A percentile compares a stretch with the other conserved stretches of the same genome.
phyloP scores from a whole-genome alignment of 805 yeast genomes.

The Wickerhamomyces bovis region DNA sequence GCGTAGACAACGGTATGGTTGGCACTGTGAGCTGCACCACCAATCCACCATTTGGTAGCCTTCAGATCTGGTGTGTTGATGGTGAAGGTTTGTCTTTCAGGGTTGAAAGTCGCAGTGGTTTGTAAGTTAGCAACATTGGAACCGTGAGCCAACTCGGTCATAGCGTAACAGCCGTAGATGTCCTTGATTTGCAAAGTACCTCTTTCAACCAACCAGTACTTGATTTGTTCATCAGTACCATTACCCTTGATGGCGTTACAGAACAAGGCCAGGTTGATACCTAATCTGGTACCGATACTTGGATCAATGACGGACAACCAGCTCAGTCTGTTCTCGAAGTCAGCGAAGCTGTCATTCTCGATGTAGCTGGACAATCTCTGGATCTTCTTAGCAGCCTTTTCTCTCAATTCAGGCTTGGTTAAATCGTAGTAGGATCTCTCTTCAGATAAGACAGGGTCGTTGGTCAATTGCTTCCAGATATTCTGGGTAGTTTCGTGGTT shows the following conservation, averaged over 20 bases:
- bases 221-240: conserved; percentile 79
- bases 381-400: conserved; percentile 53
- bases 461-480: conserved; percentile 52
- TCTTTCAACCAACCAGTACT: conserved; percentile 73
- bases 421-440: conserved; percentile 51
- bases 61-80: conserved; percentile 85
- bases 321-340: conserved; percentile 54
- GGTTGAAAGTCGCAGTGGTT: conserved; percentile 83
- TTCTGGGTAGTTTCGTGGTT: conserved; percentile 39
- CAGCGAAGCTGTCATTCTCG: conserved; percentile 34
- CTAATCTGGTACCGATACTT: conserved; percentile 71
- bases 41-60: conserved; percentile 98
- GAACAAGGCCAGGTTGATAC: conserved; percentile 85
- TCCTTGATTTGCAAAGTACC: conserved; percentile 56
- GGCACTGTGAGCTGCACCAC: conserved; percentile 95
- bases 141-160: conserved; percentile 93
- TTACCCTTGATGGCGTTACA: conserved; percentile 77
- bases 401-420: conserved; percentile 52
- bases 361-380: conserved; percentile 55
- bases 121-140: conserved; percentile 91
- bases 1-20: conserved; percentile 86
- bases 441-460: conserved; percentile 60
- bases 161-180: conserved; percentile 76
- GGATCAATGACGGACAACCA: conserved; percentile 69
- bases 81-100: conserved; percentile 55